Evolutionary conservation across 2,329 filamentous ascomycete species (phyloP), one percentile per base, ranked within the genome.

Genomic region (Achaetomium macrosporum): DNA sequence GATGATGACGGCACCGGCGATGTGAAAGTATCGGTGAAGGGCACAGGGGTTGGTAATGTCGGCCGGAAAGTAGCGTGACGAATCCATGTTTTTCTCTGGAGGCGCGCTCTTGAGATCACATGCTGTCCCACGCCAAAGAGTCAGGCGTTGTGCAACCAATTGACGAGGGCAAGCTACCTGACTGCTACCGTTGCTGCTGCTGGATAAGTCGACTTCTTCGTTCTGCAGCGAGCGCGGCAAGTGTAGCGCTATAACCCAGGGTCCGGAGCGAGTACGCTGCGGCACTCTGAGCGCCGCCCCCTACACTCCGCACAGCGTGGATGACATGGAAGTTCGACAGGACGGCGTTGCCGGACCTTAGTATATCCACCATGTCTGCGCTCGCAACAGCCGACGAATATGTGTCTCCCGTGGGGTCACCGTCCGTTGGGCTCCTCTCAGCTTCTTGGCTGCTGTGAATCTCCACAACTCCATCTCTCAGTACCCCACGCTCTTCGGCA

Each of bases 31-130:
- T 95, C 90, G 61, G 87, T 99, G 41, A 95, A 97, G 65, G 93
- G 93, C 31, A 84, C 83, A 63, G 93, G 93, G 41, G 88, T 99
- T 54, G 93, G 93, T 30, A 99, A 97, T 67, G 88, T 97, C 45
- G 92, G 92, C 49, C 83, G 91, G 65, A 97, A 97, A 73, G 87
- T 96, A 64, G 79, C 78, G 63, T 82, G 70, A 60, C 29, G 31
- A 56, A 49, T 31, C 11, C 13, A 42, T 25, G 19, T 30, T 8
- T 42, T 12, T 39, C 17, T 51, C 35, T 10, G 39, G 17, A 35
- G 31, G 42, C 29, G n/a, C 16, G 13, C 19, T 20, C 40, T 30
- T 4, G 20, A 12, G 16, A 35, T 35, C 19, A 43, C 9, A 36
- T 10, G 19, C 8, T 4, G 10, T 8, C 16, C 30, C 16, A 36